A percentile compares a stretch with the other conserved stretches of the same genome.
These are phyloP conservation scores for Suillus luteus DNA, from an alignment of 768 basidiomycete genomes.

Conservation along the genomic window DNA sequence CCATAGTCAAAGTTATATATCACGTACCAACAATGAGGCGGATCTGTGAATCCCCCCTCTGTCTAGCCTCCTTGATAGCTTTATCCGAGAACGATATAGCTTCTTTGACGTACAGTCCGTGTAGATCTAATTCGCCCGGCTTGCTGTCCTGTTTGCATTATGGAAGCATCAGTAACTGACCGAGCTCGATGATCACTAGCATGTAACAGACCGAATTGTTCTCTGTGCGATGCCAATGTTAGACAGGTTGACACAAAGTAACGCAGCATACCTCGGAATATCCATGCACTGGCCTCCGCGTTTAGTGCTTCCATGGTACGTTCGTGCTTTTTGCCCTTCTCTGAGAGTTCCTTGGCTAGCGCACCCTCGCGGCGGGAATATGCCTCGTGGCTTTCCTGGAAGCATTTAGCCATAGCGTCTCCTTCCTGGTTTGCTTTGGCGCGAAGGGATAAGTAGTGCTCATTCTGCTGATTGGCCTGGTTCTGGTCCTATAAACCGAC, in stretches of 20 bases:
- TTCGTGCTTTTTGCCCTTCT: slow-evolving; percentile 79
- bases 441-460: slow-evolving; percentile 69
- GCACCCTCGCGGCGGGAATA: slow-evolving; percentile 75
- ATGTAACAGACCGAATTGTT: slow-evolving; percentile 63
- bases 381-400: slow-evolving; percentile 73
- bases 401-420: slow-evolving; percentile 72
- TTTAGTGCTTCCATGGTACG: slow-evolving; percentile 78
- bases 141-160: slow-evolving; percentile 53
- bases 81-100: slow-evolving; percentile 74
- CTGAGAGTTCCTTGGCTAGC: slow-evolving; percentile 77
- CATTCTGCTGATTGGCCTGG: slow-evolving; percentile 66
- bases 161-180: not conserved
- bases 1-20: not conserved
- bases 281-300: slow-evolving; percentile 83
- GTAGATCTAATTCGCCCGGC: slow-evolving; percentile 81
- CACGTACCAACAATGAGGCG: slow-evolving; percentile 82
- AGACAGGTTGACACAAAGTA: slow-evolving; percentile 5
- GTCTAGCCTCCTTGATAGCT: slow-evolving; percentile 68
- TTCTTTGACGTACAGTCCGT: slow-evolving; percentile 93
- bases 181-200: slow-evolving; percentile 1
- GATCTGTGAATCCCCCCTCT: slow-evolving; percentile 61
- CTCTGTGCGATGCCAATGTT: slow-evolving; percentile 42
- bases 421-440: slow-evolving; percentile 78
- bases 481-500: slow-evolving; percentile 47
- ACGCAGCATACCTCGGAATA: slow-evolving; percentile 52